These are phyloP conservation scores for Hippophae gyantsensis DNA, from an alignment of 306 rosid genomes.

Conservation along the genomic window DNA sequence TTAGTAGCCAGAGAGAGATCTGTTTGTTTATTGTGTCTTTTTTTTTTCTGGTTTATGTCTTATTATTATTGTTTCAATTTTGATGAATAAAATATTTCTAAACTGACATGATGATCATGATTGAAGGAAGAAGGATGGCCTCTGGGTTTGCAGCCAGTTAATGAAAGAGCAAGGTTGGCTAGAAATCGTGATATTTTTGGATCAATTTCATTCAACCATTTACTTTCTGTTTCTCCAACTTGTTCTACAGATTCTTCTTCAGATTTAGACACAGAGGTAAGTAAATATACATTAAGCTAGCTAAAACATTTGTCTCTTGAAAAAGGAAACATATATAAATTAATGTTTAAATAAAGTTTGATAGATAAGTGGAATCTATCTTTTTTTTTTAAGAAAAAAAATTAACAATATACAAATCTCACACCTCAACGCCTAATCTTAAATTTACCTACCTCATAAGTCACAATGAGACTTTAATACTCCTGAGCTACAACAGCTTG, in stretches of 20 bases:
- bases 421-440: no score
- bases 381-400: no score
- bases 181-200: conserved; percentile 31
- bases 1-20: conserved; percentile 39
- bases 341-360: no score
- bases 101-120: conserved; percentile 29
- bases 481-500: no score
- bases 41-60: no score
- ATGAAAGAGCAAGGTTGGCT: conserved; percentile 45
- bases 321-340: no score
- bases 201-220: conserved; percentile 45
- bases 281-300: conserved; percentile 15
- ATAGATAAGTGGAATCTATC: no score
- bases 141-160: conserved; percentile 67
- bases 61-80: conserved; percentile 2
- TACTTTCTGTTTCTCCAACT: conserved; percentile 25
- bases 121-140: conserved; percentile 82
- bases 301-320: no score
- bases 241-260: conserved; percentile 49
- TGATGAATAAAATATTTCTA: background rate
- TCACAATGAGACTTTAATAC: no score
- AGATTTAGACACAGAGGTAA: conserved; percentile 45
- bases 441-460: no score
- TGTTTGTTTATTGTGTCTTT: conserved; percentile 8
- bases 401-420: no score